These are phyloP conservation scores for Dictyostelium citrinum DNA, from an alignment of 78 protist species.

Conservation along the genomic window DNA sequence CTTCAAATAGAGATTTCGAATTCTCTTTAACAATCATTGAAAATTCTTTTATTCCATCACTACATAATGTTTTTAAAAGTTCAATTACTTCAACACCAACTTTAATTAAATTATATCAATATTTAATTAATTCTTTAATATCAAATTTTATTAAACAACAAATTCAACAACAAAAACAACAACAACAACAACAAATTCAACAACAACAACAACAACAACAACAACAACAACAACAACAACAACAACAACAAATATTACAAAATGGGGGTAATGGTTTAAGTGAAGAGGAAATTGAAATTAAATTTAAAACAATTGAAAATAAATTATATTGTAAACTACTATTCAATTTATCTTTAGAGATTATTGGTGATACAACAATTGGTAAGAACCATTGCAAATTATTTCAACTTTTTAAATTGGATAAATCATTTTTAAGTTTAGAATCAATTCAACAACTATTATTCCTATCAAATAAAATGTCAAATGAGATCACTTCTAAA, in stretches of 20 bases:
- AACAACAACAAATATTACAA: background rate
- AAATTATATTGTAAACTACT: background rate
- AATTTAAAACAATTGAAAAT: background rate
- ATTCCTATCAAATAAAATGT: slow-evolving; percentile 2
- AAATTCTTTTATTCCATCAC: slow-evolving; percentile 1
- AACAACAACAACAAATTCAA: background rate
- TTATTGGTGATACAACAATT: background rate
- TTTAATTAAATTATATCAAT: background rate
- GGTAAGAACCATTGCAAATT: background rate
- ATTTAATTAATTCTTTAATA: background rate
- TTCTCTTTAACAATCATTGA: background rate
- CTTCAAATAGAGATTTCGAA: background rate
- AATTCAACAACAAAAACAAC: background rate
- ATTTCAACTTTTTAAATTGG: background rate
- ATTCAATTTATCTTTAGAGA: slow-evolving; percentile 6
- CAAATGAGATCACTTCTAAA: background rate
- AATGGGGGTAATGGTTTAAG: background rate
- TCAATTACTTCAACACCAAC: background rate
- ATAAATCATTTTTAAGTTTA: background rate
- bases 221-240: background rate
- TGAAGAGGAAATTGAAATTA: background rate
- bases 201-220: background rate
- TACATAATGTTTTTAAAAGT: background rate
- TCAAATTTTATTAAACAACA: background rate
- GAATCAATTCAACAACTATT: background rate